Evolutionary conservation across 768 basidiomycete species (phyloP), one percentile per base, ranked within the genome.

Genomic region (Podaxis sp.): DNA sequence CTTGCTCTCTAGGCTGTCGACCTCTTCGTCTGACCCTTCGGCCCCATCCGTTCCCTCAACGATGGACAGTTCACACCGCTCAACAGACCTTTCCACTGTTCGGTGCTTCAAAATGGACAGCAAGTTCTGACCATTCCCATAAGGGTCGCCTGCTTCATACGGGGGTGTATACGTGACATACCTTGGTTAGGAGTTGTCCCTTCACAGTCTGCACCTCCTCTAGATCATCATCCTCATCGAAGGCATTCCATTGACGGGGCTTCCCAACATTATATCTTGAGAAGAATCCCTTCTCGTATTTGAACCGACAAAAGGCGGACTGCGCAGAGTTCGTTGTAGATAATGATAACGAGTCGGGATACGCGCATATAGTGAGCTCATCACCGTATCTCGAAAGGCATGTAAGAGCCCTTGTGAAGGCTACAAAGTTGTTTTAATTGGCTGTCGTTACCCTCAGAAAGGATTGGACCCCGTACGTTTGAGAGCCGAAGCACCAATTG

Each of bases 381-480:
- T 95, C 93, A 55, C 93, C 90, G 71, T 92, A 94, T 75, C 83
- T 87, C 40, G 91, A 87, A 49, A 94, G 77, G 73, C 93, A 95
- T 4, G 83, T 78, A 53, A 95, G 76, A 12, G 89, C 88, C 72
- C 83, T 88, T 28, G 88, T 87, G 69, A 94, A 87, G 57, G 87
- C 93, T 94, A 66, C 53, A 56, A 70, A 24, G 49, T 24, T 24
- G 12, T 11, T 7, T 20, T 50, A 50, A 24, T 12, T 28, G 20
- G 24, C 7, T 4, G 26, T 12, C 8, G 26, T 24, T 8, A 12
- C 3, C 1, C 11, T 12, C 13, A 10, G 11, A 24, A 22, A 28
- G 49, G 22, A 28, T 50, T 28, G 28, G 61, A 41, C 5, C 33
- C 60, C 72, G 57, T 75, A 84, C 83, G 75, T 73, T 83, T 85